Evolutionary conservation across 2,329 filamentous ascomycete genomes (phyloP), one percentile per base, ranked within the genome.

Genomic region (Monilinia aucupariae): DNA sequence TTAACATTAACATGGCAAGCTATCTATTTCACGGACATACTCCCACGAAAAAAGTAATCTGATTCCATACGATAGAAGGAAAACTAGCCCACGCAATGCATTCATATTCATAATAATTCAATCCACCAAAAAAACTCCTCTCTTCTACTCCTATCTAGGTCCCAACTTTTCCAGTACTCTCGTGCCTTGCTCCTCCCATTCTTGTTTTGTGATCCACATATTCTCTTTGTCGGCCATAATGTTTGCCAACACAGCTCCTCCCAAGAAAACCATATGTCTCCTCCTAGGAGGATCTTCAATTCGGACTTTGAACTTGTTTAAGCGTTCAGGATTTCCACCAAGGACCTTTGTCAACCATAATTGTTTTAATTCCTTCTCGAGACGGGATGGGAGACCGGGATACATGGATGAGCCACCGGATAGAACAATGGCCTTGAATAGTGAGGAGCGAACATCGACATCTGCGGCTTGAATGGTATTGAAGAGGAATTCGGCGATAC

Each of bases 391-490:
- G 69, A 99, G 82, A 65, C 94, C 94, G 0, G 94, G 94, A 77
- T 99, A 99, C 94, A 99, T 99, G 86, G 91, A 96, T 81, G 90
- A 96, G 70, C 94, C 94, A 69, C 94, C 94, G 49, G 92, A 97
- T 61, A 99, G 83, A 65, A 99, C 94, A 72, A 99, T 93, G 15
- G 94, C 94, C 81, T 96, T 97, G 85, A 94, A 99, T 65, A 99
- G 82, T 67, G 91, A 96, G 59, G 89, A 88, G 68, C 94, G 88
- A 51, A 99, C 92, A 74, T 99, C 94, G 61, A 99, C 92, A 71
- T 97, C 94, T 66, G 94, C 92, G 9, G 90, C 81, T 78, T 97
- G 94, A 74, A 99, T 99, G 25, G 93, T 99, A 81, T 99, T 97
- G 85, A 99, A 99, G 47, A 99, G 82, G 77, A 97, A 92, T 75